Evolutionary conservation across 2,329 filamentous ascomycete genomes (phyloP).

Genomic region (Epichloe gansuensis): DNA sequence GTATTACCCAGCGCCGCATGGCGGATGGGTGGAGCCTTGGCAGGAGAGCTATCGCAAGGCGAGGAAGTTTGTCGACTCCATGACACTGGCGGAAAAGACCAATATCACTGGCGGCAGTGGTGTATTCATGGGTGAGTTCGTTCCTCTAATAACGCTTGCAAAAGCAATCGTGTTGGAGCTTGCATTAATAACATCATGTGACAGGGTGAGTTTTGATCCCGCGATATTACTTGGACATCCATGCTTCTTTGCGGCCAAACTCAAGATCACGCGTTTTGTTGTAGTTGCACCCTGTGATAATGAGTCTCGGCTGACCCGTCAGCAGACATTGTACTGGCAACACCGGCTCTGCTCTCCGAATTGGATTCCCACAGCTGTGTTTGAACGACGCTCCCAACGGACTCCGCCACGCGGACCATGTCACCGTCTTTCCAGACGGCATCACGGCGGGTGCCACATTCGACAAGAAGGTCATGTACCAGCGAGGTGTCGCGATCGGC

Average conservation of each 20-base stretch:
- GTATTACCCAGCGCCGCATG: slow-evolving; percentile 61
- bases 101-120: slow-evolving; percentile 64
- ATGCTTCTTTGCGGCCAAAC: background rate
- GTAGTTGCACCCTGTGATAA: background rate
- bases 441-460: slow-evolving; percentile 65
- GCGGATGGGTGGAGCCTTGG: slow-evolving; percentile 61
- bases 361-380: slow-evolving; percentile 61
- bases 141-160: background rate
- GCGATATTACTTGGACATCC: background rate
- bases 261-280: background rate
- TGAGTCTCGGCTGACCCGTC: background rate
- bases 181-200: background rate
- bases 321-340: slow-evolving; percentile 58
- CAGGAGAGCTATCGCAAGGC: slow-evolving; percentile 57
- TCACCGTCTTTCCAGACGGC: slow-evolving; percentile 67
- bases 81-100: slow-evolving; percentile 72
- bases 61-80: slow-evolving; percentile 51
- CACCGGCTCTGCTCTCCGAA: slow-evolving; percentile 54
- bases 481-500: slow-evolving; percentile 54
- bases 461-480: slow-evolving; percentile 58
- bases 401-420: slow-evolving; percentile 58
- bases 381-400: slow-evolving; percentile 61
- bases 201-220: slow-evolving; percentile 3
- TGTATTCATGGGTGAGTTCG: slow-evolving; percentile 48
- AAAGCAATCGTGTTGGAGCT: background rate